Percentiles rank a stretch among this genome's conserved stretches.
Conservation (phyloP, 2,329 filamentous ascomycete genomes). For the Fusarium beomiforme region DNA sequence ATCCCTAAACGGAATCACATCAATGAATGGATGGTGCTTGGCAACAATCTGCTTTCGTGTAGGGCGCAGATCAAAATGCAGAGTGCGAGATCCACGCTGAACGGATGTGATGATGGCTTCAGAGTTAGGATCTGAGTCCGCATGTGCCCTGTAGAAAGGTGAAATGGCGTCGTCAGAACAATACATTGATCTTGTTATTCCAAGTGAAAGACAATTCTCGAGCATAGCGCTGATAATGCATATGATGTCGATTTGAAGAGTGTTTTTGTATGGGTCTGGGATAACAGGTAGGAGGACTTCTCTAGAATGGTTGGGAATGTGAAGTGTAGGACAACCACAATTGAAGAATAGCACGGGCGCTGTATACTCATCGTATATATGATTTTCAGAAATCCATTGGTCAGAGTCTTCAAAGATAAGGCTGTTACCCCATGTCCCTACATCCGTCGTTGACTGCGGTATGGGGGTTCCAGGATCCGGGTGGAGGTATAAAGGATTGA, state of each 20-base stretch:
- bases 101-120: slow-evolving; percentile 31
- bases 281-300: slow-evolving; percentile 38
- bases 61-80: slow-evolving; percentile 44
- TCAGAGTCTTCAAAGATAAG: slow-evolving; percentile 20
- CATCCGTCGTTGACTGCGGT: slow-evolving; percentile 2
- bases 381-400: slow-evolving; percentile 24
- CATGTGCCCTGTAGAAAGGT: slow-evolving; percentile 36
- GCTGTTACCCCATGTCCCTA: neutral
- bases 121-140: slow-evolving; percentile 16
- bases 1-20: slow-evolving; percentile 41
- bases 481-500: slow-evolving; percentile 35
- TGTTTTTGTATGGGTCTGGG: slow-evolving; percentile 41
- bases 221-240: slow-evolving; percentile 40
- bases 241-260: slow-evolving; percentile 41
- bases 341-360: slow-evolving; percentile 35
- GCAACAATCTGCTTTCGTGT: slow-evolving; percentile 38
- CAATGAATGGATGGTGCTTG: slow-evolving; percentile 43
- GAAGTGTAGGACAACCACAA: slow-evolving; percentile 40
- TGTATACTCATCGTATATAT: neutral
- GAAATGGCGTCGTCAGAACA: slow-evolving; percentile 40
- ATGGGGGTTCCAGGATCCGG: neutral
- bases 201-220: slow-evolving; percentile 42
- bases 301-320: slow-evolving; percentile 32
- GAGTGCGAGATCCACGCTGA: slow-evolving; percentile 30
- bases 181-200: slow-evolving; percentile 39